Evolutionary conservation across 768 basidiomycete species (phyloP), one percentile per base, ranked within the genome.

Genomic region (Arthromyces matolae): DNA sequence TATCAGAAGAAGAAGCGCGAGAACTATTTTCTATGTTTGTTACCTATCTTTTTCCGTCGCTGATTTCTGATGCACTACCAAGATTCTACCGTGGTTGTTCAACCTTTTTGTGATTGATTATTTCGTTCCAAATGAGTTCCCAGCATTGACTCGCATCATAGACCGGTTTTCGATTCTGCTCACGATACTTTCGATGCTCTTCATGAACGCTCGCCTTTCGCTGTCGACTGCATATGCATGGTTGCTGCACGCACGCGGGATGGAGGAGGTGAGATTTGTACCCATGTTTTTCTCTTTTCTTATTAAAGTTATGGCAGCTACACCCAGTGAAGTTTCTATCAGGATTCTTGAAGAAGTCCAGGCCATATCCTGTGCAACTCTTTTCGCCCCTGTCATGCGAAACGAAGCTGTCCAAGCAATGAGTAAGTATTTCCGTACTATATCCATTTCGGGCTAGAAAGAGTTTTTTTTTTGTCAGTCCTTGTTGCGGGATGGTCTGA

Each of bases 11-110:
- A 20, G 92, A 96, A 61, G 94, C 91, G 2, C 81, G 83, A 49
- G 87, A 92, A 47, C 66, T 96, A 42, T 93, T 95, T 68, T 77
- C 80, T 60, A 86, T 94, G 91, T 93, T 49, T 38, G 79, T 70
- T 25, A 42, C 50, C 50, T 45, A 49, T 45, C 24, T 28, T 39
- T 38, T 18, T 27, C 40, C 48, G 44, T 24, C 29, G 50, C 18
- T 36, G 27, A 56, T 50, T 34, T 51, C 43, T 53, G 34, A 52
- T 39, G 35, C 51, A 57, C 35, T 42, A 51, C 41, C 10, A 52
- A 95, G 93, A 63, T 95, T 89, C 65, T 96, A 89, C 64, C 79
- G 83, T 37, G 93, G 93, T n/a, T 95, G 93, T 61, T 92, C 89
- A 19, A 90, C 87, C 14, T 93, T 92, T 64, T 67, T 93, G 59